Percentiles rank a stretch among this genome's conserved stretches.
Evolutionary conservation across 768 basidiomycete genomes (phyloP).

Genomic region (Mycena amicta): DNA sequence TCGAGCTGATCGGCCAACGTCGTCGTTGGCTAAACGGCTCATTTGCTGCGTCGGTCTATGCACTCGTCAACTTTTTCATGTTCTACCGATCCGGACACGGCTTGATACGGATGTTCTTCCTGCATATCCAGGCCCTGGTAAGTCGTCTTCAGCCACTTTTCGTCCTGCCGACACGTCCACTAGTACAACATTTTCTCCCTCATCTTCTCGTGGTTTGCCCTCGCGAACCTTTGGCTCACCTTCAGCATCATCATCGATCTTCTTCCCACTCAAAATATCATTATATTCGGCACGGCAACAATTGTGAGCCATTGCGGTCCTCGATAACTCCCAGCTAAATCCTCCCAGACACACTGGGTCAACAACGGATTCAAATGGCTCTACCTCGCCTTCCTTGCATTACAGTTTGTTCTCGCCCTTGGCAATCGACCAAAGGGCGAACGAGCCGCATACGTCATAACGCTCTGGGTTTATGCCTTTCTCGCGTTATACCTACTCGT

Average conservation of each 20-base stretch:
- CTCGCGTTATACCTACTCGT: slow-evolving; percentile 82
- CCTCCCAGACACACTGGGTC: slow-evolving; percentile 92
- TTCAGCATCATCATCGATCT: slow-evolving; percentile 95
- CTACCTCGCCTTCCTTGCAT: slow-evolving; percentile 80
- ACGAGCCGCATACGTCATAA: slow-evolving; percentile 56
- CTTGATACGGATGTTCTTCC: slow-evolving; percentile 92
- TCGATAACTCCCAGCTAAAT: no score
- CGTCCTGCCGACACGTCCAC: background rate
- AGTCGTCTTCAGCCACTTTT: slow-evolving; percentile 36
- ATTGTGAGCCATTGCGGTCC: no score
- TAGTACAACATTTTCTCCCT: slow-evolving; percentile 87
- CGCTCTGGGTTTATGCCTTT: slow-evolving; percentile 84
- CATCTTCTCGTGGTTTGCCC: slow-evolving; percentile 90
- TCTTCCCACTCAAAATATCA: slow-evolving; percentile 54
- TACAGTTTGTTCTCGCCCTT: slow-evolving; percentile 56
- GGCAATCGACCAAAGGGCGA: slow-evolving; percentile 74
- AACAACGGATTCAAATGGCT: slow-evolving; percentile 84
- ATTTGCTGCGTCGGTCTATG: slow-evolving; percentile 90
- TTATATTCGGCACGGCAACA: slow-evolving; percentile 69
- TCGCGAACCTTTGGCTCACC: slow-evolving; percentile 93
- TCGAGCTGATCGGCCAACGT: slow-evolving; percentile 92
- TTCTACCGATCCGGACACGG: slow-evolving; percentile 88
- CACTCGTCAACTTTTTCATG: slow-evolving; percentile 89
- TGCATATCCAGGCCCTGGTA: slow-evolving; percentile 91
- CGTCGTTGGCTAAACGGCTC: slow-evolving; percentile 97